Conservation (phyloP, 495 filamentous ascomycete genomes). For the Pseudoneurospora amorphoporcata region DNA sequence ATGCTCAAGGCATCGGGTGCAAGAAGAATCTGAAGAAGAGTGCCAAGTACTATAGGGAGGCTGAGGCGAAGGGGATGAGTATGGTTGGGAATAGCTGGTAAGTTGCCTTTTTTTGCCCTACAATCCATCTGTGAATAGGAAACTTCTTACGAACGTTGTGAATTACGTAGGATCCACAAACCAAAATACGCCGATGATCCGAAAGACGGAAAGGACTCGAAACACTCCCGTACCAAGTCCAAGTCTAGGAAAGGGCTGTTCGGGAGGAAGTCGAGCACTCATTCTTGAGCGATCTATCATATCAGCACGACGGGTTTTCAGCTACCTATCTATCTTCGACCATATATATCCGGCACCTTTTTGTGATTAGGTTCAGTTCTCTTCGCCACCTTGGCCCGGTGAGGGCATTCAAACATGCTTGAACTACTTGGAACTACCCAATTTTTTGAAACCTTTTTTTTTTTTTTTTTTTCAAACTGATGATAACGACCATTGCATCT, state of each 20-base stretch:
- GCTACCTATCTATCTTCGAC: neutral
- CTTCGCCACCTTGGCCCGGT: neutral
- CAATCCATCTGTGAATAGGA: neutral
- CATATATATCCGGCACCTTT: neutral
- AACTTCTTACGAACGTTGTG: neutral
- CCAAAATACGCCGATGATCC: constrained; percentile 70
- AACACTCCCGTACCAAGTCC: constrained; percentile 35
- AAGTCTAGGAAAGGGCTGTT: constrained; percentile 35
- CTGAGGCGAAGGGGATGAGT: constrained; percentile 84
- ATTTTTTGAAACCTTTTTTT: neutral
- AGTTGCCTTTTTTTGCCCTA: constrained; percentile 18
- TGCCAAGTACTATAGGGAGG: constrained; percentile 79
- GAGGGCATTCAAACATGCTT: neutral
- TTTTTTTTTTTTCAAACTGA: neutral
- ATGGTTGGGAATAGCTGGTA: constrained; percentile 99
- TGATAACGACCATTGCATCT: neutral
- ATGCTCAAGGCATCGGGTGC: constrained; percentile 72
- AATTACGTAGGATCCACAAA: constrained; percentile 88
- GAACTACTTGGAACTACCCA: neutral
- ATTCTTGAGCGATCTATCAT: neutral
- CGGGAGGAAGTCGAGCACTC: constrained; percentile 16
- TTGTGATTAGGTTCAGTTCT: neutral
- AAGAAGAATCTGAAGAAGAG: constrained; percentile 96
- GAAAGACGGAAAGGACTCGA: constrained; percentile 17
- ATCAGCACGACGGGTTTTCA: neutral